Conservation (phyloP, 352 stramenopile species). For the Phytophthora aleatoria region DNA sequence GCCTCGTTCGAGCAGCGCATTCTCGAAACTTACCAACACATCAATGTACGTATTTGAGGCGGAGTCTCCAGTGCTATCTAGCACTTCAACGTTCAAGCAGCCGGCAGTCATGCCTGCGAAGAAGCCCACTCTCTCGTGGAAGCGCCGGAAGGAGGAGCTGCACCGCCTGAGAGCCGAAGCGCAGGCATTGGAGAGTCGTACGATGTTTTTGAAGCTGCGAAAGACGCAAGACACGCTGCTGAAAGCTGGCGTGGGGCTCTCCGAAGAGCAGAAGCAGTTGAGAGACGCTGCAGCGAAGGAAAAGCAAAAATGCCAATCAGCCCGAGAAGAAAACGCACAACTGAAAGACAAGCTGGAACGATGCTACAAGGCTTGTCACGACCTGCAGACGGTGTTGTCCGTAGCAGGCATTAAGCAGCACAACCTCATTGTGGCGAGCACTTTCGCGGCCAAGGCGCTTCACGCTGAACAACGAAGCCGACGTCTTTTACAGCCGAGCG, state of each 20-base stretch:
- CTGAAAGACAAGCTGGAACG: slow-evolving; percentile 21
- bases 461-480: slow-evolving; percentile 5
- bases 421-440: slow-evolving; percentile 9
- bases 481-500: background rate
- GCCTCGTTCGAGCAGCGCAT: slow-evolving; percentile 8
- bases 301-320: slow-evolving; percentile 6
- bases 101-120: background rate
- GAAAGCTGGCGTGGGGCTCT: slow-evolving; percentile 8
- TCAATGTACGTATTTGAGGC: slow-evolving; percentile 13
- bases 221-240: slow-evolving; percentile 7
- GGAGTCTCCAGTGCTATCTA: background rate
- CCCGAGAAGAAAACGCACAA: slow-evolving; percentile 5
- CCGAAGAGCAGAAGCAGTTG: slow-evolving; percentile 14
- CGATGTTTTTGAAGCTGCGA: slow-evolving; percentile 31
- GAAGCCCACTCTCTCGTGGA: slow-evolving; percentile 39
- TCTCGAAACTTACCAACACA: slow-evolving; percentile 4
- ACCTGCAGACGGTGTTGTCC: slow-evolving; percentile 14
- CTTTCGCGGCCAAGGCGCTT: slow-evolving; percentile 2
- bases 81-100: background rate
- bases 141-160: slow-evolving; percentile 45
- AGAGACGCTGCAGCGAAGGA: slow-evolving; percentile 10
- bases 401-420: slow-evolving; percentile 6
- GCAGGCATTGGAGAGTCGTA: slow-evolving; percentile 34
- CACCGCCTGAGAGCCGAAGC: slow-evolving; percentile 25
- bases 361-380: slow-evolving; percentile 9